Percentiles rank a stretch among this genome's conserved stretches.
phyloP scores from a whole-genome alignment of 2,329 filamentous ascomycete genomes.

The Annulohypoxylon truncatum region DNA sequence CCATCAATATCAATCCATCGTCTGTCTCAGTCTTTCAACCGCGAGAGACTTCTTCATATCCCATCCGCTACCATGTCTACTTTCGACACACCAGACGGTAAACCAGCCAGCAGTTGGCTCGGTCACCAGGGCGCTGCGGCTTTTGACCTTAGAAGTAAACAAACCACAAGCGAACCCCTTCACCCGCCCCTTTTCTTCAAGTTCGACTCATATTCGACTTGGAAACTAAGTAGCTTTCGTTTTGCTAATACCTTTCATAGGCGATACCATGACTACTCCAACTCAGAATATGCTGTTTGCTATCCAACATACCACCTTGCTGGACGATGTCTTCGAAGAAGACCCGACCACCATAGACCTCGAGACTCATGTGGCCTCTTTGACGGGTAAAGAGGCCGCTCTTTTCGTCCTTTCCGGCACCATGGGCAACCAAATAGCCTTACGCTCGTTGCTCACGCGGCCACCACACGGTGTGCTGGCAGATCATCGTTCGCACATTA shows the following conservation, averaged over 20 bases:
- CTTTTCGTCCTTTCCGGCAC: constrained; percentile 82
- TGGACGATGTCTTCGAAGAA: constrained; percentile 82
- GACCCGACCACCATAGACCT: constrained; percentile 76
- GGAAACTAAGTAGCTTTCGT: not conserved
- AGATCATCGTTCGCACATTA: constrained; percentile 75
- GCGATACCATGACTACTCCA: constrained; percentile 76
- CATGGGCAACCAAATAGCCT: constrained; percentile 83
- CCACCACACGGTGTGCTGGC: constrained; percentile 78
- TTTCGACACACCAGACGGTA: constrained; percentile 10
- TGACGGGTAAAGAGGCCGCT: constrained; percentile 74
- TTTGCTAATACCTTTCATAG: constrained; percentile 49
- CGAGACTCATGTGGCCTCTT: constrained; percentile 72
- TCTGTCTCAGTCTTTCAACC: not conserved
- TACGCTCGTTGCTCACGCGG: constrained; percentile 75
- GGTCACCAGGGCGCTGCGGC: constrained; percentile 49
- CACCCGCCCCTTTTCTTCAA: not conserved
- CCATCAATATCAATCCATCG: not conserved
- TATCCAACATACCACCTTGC: constrained; percentile 74
- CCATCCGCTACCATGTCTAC: constrained; percentile 32
- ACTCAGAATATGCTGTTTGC: constrained; percentile 77
- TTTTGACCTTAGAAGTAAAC: constrained; percentile 50
- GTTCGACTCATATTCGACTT: not conserved
- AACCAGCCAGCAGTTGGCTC: constrained; percentile 45
- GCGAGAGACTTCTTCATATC: constrained; percentile 16
- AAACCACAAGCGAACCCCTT: not conserved